phyloP scores from a whole-genome alignment of 192 early-diverging fungal species.

The Podila epicladia region DNA sequence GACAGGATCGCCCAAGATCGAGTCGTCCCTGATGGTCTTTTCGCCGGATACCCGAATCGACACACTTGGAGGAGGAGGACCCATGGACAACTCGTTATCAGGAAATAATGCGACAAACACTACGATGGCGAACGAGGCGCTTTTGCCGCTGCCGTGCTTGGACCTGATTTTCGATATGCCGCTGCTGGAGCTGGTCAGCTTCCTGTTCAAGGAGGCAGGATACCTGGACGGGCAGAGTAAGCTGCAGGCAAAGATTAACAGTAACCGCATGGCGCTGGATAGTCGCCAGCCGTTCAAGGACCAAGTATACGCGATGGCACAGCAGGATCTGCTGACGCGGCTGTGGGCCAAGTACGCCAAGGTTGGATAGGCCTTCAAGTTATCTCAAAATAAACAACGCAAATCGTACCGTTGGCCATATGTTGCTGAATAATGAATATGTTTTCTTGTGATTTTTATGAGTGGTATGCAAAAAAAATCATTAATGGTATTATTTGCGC shows the following conservation, averaged over 20 bases:
- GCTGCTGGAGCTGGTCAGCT: slow-evolving; percentile 30
- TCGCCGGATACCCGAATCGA: background rate
- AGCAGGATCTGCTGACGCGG: slow-evolving; percentile 32
- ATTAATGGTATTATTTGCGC: slow-evolving; percentile 38
- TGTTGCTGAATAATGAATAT: background rate
- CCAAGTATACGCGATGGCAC: slow-evolving; percentile 20
- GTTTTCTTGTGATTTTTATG: background rate
- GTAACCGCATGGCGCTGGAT: slow-evolving; percentile 41
- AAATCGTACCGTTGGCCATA: background rate
- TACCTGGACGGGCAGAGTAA: slow-evolving; percentile 4
- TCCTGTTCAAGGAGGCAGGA: slow-evolving; percentile 23
- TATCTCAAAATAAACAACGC: background rate
- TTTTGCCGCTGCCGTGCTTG: slow-evolving; percentile 13
- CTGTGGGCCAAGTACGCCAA: slow-evolving; percentile 38
- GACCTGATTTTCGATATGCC: slow-evolving; percentile 35
- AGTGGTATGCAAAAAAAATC: background rate
- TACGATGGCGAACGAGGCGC: background rate
- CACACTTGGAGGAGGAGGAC: background rate
- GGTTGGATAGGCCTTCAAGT: slow-evolving; percentile 4
- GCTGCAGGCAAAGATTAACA: slow-evolving; percentile 21
- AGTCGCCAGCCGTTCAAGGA: slow-evolving; percentile 26
- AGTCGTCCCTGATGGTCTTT: background rate
- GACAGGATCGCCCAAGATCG: background rate
- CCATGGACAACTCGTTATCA: too few species aligned
- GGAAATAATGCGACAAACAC: background rate